Base-by-base conservation (phyloP, 2,329 filamentous ascomycete genomes). In the Aspergillus awamori region DNA sequence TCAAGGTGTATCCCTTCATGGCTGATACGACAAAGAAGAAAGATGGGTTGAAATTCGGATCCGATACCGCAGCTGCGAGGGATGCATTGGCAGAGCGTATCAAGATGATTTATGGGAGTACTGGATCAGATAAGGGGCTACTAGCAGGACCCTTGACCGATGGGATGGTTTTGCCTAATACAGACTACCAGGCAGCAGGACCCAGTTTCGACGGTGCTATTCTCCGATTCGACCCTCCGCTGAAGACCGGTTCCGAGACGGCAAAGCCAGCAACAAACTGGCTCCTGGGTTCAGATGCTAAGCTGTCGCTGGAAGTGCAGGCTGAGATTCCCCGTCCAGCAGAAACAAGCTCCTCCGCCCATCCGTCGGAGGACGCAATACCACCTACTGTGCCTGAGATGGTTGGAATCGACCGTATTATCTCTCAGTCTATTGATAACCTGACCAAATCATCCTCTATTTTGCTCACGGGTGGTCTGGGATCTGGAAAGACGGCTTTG, bases 121-220 rank as follows among this genome's bases (percentile, higher is more conserved):
- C 81, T 30, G 84, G 81, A 39, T 80, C 79, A 0, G 84, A 85
- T 22, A 77, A 81, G 47, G 87, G 89, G 1, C 75, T 98, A 17
- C 80, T 98, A 1, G 86, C 90, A 58, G 95, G 95, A 0, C 93
- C 95, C 5, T 74, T 99, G 54, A 97, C 93, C 0, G 92, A 99
- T 75, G 93, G 94, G 2, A 90, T 94, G 79, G 78, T 97, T 13
- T 78, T 99, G 20, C 86, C 85, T 1, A 87, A 81, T 38, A 83
- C 83, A 58, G 81, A 83, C 61, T 86, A 79, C 22, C 79, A 84
- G n/a, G 83, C 71, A 78, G 66, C 80, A 75, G 55, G 83, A 4
- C 81, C 84, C 45, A 84, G 86, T 13, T 97, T 94, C 87, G 87
- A 93, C 64, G 95, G 95, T 2, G 94, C 92, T 1, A 85, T 97